Evolutionary conservation across 805 yeast species (phyloP).

Genomic region (Candida vaughaniae): DNA sequence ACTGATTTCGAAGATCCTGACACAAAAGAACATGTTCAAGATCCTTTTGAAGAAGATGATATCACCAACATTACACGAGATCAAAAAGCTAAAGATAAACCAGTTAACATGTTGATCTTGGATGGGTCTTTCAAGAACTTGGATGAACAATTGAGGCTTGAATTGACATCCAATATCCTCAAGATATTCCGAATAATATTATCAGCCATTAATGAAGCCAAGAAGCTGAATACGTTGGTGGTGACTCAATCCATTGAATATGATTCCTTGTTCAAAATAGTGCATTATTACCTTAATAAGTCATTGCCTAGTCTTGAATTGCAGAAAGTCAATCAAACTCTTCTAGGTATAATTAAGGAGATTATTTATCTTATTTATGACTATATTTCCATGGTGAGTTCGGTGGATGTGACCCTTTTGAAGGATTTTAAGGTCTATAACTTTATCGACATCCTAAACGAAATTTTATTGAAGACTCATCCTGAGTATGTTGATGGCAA

Average conservation of each 20-base stretch:
- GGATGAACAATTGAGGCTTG: conserved; percentile 21
- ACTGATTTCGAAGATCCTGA: conserved; percentile 1
- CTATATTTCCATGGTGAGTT: conserved; percentile 14
- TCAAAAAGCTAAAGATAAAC: neutral
- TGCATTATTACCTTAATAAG: conserved; percentile 13
- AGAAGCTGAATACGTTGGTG: neutral
- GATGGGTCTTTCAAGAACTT: conserved; percentile 11
- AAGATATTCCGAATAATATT: conserved; percentile 21
- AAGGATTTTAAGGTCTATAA: neutral
- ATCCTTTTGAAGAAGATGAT: conserved; percentile 12
- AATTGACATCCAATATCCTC: conserved; percentile 23
- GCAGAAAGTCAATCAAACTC: conserved; percentile 11
- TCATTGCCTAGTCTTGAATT: conserved; percentile 10
- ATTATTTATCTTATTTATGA: conserved; percentile 24
- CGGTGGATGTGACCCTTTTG: neutral
- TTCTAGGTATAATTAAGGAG: conserved; percentile 24
- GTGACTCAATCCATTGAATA: conserved; percentile 1
- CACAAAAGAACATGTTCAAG: too few species aligned
- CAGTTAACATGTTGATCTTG: neutral
- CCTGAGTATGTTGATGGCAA: conserved; percentile 6
- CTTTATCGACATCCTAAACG: conserved; percentile 6
- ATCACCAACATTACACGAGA: conserved; percentile 11
- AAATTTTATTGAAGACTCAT: conserved; percentile 11
- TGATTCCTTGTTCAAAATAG: conserved; percentile 7
- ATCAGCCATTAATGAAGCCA: conserved; percentile 9